Base-by-base conservation (phyloP, 805 yeast species). In the Clavispora fructus region DNA sequence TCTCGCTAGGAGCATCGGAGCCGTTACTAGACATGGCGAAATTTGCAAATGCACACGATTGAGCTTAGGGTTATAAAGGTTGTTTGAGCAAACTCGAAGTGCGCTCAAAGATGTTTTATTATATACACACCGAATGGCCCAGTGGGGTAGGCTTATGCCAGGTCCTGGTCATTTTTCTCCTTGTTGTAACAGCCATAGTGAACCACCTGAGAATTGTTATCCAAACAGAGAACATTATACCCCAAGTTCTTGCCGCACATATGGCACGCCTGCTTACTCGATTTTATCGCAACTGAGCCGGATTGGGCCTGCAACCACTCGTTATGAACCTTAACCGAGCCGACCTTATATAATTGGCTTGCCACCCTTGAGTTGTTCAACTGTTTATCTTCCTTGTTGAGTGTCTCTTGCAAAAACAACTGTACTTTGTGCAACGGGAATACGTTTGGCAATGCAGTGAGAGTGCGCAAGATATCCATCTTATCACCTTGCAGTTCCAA, bases 201-300 rank as follows among this genome's bases (percentile, higher is more conserved):
- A 4, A 79, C 74, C 6, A 78, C 70, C 4, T 62, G 58, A 26
- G 64, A 67, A 39, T 72, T 67, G 0, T 77, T 77, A 31, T 70
- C 68, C 23, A 75, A 74, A 39, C 79, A 69, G 29, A 82, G 63
- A 1, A 84, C 79, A 40, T 79, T 73, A 50, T 71, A 71, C 3
- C 83, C 83, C 30, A 85, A 64, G 11, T 68, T 61, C 53, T 80
- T 82, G 19, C 69, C 64, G 62, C 96, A 88, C 14, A 80, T 71
- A 2, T 63, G 56, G 59, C 96, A 88, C n/a, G 60, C 61, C 31
- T 73, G 67, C 31, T 58, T 61, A 13, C 63, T 63, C 16, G 72
- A 68, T 12, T 76, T 73, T 11, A 76, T 40, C 52, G 59, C 2
- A 65, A 65, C 61, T 56, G 67, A 55, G 46, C 63, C 51, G 59